Conservation (phyloP, 495 filamentous ascomycete genomes). For the Articulospora tetracladia region DNA sequence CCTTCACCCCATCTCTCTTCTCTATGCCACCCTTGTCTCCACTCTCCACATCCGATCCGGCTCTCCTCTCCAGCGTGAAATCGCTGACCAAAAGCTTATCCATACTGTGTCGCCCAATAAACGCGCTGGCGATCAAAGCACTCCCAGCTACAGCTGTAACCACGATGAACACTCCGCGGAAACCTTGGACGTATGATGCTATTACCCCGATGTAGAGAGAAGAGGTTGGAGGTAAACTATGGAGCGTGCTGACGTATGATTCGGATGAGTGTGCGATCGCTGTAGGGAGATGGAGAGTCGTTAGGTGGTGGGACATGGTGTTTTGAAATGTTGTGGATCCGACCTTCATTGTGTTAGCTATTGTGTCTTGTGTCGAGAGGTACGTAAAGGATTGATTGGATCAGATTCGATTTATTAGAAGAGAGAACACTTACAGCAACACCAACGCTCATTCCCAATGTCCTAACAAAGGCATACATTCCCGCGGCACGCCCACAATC, state of each 20-base stretch:
- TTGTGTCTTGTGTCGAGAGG: too few relatives aligned
- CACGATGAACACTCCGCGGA: neutral
- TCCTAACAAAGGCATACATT: constrained; percentile 54
- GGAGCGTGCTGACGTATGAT: neutral
- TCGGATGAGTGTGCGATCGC: constrained; percentile 4
- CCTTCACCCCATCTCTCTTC: neutral
- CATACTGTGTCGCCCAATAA: neutral
- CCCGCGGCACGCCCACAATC: constrained; percentile 52
- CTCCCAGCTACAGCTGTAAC: neutral
- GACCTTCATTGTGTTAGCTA: too few relatives aligned
- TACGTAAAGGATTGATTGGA: neutral
- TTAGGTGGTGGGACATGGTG: constrained; percentile 43
- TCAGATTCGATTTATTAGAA: neutral
- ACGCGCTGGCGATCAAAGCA: neutral
- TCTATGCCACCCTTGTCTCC: neutral
- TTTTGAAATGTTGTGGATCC: constrained; percentile 56
- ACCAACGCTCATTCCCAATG: constrained; percentile 45
- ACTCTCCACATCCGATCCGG: neutral
- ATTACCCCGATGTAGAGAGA: neutral
- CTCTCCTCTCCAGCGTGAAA: neutral
- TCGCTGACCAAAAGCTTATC: neutral
- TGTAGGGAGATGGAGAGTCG: neutral
- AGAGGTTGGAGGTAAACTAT: neutral
- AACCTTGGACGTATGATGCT: constrained; percentile 1
- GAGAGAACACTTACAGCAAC: constrained; percentile 30